Base-by-base conservation (phyloP, 805 yeast genomes). In the Saccharomycopsis sp. region DNA sequence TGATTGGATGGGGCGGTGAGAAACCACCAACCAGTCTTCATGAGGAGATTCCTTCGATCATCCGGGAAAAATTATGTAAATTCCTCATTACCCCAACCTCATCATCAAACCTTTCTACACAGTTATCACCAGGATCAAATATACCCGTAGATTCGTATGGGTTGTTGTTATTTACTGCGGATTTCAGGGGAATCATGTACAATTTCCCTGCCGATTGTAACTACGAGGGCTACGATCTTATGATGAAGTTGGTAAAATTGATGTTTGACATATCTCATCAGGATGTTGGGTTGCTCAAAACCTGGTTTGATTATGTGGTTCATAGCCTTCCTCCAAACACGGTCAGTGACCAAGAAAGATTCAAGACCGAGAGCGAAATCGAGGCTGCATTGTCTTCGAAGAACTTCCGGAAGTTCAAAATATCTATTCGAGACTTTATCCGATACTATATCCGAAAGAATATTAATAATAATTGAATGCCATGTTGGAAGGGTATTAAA, bases 371-470 rank as follows among this genome's bases (percentile, higher is more conserved):
- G 38, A 74, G 74, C 7, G 77, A 84, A 1, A 75, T 86, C 3
- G 77, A 76, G n/a, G 75, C 73, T 14, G 87, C 94, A 0, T 73
- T 89, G 54, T 78, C 77, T 42, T 82, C 85, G 23, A 85, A 82
- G 65, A 92, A 90, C 70, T 84, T 77, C 69, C 80, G 93, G 69
- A 80, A 89, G 63, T 83, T 89, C 24, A 80, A 96, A 65, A 75
- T 83, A 2, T 78, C 87, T 52, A 74, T 92, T 56, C 81, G 84
- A 66, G 93, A 87, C 68, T 93, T 92, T 68, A 82, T 89, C 47
- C 82, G 78, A 57, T 88, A 97, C 94, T 91, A 89, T 71, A 73
- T 85, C 35, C 76, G 96, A 65, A 86, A 89, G 69, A 87, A 89
- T 65, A 79, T 89, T 73, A 54, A 53, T 44, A n/a, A 44, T 17